Base-by-base conservation (phyloP, 192 early-diverging fungal genomes). In the Coemansia sp. region DNA sequence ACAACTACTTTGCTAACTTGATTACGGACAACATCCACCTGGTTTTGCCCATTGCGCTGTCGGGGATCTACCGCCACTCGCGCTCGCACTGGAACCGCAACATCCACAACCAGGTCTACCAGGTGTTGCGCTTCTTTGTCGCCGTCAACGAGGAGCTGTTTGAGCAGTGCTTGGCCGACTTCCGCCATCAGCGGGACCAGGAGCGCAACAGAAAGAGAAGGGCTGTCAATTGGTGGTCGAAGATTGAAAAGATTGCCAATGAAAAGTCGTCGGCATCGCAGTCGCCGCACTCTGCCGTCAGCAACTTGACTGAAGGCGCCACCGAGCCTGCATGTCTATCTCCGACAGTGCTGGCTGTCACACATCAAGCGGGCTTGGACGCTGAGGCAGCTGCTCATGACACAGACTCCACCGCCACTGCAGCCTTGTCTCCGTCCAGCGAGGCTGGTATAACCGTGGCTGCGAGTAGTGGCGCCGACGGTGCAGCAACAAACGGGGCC, bases 11-110 rank as follows among this genome's bases (percentile, higher is more conserved):
- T 82, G 94, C 95, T 69, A 96, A 91, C 75, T 78, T 99, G 80
- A 96, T 99, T 64, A 89, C 90, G 28, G 95, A 98, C 64, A 96
- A 99, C 85, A 92, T 93, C 28, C 84, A 87, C 44, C 87, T 90
- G 33, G 94, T 99, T 47, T 77, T 99, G 70, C 98, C 98, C 14
- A 95, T 99, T 66, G 92, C 97, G 85, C 97, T 99, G 67, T 88
- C 94, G 19, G 90, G 95, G 9, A 87, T 99, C 28, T 98, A 95
- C 74, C 90, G 90, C 30, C 94, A 97, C 82, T 97, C 96, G 64
- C 92, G 96, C 77, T 88, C 94, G 8, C 98, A 99, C 71, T 99
- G 98, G 98, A 98, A 98, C 86, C 84, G 97, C 88, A 88, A 94
- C 93, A 97, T 99, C 66, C 95, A 98, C 80, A 93, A 95, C 23